These are phyloP conservation scores for Macadamia tetraphylla DNA, from an alignment of 164 flowering plant species.

Conservation along the genomic window DNA sequence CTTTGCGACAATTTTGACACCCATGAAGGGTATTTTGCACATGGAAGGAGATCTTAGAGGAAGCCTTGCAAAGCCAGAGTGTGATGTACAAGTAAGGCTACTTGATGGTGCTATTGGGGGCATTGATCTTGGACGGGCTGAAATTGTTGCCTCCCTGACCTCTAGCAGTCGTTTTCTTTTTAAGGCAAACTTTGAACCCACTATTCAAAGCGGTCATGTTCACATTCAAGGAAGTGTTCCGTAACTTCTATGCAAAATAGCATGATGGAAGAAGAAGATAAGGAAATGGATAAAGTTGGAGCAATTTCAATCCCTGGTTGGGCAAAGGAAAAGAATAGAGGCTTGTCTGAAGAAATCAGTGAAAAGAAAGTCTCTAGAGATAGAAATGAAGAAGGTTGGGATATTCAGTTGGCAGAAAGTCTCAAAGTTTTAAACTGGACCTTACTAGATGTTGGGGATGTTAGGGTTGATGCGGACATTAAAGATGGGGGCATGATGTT, in stretches of 20 bases:
- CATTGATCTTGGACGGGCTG: constrained; percentile 95
- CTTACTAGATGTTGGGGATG: constrained; percentile 84
- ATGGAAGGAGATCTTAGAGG: constrained; percentile 99
- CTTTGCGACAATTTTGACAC: constrained; percentile 77
- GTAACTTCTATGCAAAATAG: constrained; percentile 50
- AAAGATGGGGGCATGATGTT: constrained; percentile 99
- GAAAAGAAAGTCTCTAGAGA: constrained; percentile 65
- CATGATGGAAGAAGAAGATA: constrained; percentile 52
- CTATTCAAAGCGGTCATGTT: constrained; percentile 96
- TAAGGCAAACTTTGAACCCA: constrained; percentile 93
- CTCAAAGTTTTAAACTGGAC: constrained; percentile 94
- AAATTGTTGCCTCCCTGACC: constrained; percentile 89
- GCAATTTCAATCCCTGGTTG: constrained; percentile 49
- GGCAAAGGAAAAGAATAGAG: constrained; percentile 49
- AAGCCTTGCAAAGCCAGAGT: constrained; percentile 89
- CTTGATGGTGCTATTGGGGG: constrained; percentile 97
- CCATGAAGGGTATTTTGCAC: constrained; percentile 86
- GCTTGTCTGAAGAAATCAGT: constrained; percentile 40
- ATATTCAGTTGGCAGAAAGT: constrained; percentile 75
- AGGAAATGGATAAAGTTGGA: constrained; percentile 42
- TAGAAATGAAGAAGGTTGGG: constrained; percentile 88
- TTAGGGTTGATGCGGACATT: constrained; percentile 95
- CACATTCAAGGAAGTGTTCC: constrained; percentile 98
- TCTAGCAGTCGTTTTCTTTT: constrained; percentile 90
- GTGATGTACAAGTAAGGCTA: constrained; percentile 97